Percentiles rank a stretch among this genome's conserved stretches.
Evolutionary conservation across 306 rosid species (phyloP).

Genomic region (Corylus avellana): DNA sequence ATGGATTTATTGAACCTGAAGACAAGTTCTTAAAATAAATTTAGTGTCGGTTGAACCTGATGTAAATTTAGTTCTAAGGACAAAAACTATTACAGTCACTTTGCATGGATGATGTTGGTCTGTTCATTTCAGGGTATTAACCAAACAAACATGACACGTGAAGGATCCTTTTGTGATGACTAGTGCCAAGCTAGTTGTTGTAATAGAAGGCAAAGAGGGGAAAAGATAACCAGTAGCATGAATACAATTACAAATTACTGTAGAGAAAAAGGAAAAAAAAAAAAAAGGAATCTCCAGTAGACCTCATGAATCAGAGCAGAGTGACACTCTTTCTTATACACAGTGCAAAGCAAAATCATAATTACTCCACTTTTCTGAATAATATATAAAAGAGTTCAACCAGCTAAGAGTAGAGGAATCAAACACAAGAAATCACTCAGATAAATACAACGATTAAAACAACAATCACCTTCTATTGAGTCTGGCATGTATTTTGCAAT

Average conservation of each 20-base stretch:
- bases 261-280: too few species aligned
- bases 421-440: conserved; percentile 5
- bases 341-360: neutral
- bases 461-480: conserved; percentile 58
- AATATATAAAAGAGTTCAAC: conserved; percentile 8
- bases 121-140: neutral
- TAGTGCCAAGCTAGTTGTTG: neutral
- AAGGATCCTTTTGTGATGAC: neutral
- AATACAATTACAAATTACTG: neutral
- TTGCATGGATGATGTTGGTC: neutral
- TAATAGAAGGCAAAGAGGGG: neutral
- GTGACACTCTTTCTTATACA: neutral
- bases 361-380: neutral
- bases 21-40: neutral
- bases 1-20: neutral
- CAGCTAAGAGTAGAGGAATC: conserved; percentile 12
- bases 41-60: neutral
- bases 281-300: neutral
- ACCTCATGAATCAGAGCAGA: neutral
- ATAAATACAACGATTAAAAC: neutral
- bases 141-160: neutral
- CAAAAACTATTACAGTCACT: neutral
- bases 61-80: neutral
- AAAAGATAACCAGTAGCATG: neutral
- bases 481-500: conserved; percentile 83